Evolutionary conservation across 1,284 basidiomycete genomes (phyloP).

Genomic region (Ceratobasidium sp.): DNA sequence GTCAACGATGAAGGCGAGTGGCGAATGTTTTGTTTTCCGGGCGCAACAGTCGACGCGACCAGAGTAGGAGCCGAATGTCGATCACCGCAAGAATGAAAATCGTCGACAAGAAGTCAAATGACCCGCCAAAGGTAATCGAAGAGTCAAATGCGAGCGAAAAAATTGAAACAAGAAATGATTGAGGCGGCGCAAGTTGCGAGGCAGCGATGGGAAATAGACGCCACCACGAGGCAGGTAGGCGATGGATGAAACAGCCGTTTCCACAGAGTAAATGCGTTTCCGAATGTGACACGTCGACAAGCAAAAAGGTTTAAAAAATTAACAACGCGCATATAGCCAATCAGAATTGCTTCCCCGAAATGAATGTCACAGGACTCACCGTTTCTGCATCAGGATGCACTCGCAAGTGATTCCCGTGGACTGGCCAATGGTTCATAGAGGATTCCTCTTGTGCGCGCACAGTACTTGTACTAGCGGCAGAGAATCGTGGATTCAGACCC

Average conservation of each 20-base stretch:
- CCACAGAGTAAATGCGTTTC: neutral
- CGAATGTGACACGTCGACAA: conserved; percentile 5
- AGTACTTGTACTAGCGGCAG: conserved; percentile 22
- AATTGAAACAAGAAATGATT: neutral
- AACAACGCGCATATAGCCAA: conserved; percentile 23
- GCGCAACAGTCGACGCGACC: neutral
- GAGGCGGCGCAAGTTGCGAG: neutral
- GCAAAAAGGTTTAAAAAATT: conserved; percentile 4
- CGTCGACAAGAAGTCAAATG: neutral
- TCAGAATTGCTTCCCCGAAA: conserved; percentile 14
- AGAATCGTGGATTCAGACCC: conserved; percentile 31
- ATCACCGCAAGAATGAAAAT: neutral
- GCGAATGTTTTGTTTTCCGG: neutral
- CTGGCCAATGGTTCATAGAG: conserved; percentile 14
- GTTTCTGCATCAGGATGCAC: conserved; percentile 2
- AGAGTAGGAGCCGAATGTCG: conserved; percentile 6
- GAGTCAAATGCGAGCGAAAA: too few relatives aligned
- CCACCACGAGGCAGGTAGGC: conserved; percentile 2
- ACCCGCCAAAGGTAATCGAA: conserved; percentile 1
- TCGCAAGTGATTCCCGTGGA: conserved; percentile 12
- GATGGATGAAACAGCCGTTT: neutral
- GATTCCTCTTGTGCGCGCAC: conserved; percentile 17
- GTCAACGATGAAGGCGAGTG: neutral
- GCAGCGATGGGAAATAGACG: conserved; percentile 17
- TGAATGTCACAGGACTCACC: conserved; percentile 17